Evolutionary conservation across 441 rosid genomes (phyloP), one percentile per base, ranked within the genome.

Genomic region (Populus hybrid): DNA sequence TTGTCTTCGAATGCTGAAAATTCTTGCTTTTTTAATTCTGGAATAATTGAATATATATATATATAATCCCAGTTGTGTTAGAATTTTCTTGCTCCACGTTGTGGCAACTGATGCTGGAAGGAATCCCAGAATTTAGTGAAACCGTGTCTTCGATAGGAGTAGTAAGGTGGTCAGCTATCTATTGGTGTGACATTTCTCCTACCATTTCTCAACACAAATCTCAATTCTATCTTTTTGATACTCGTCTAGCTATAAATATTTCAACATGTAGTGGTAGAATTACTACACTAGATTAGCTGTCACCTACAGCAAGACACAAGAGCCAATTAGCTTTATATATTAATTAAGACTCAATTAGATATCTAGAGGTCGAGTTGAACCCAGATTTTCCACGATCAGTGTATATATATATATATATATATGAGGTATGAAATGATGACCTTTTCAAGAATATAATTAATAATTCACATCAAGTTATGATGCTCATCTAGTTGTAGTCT

Each of bases 171-270:
- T 59, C 75, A 34, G 30, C 61, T 59, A 63, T 36, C 69, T 9
- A 10, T 57, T 7, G 73, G 74, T 73, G 69, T 68, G 77, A 78
- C 77, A 16, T 73, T 36, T 79, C 64, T 73, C 81, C 77, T 73
- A 73, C n/a, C 73, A 16, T 63, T 77, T 14, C 71, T 71, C 46
- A 59, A 76, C 8, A 18, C 23, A 42, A 53, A 67, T 28, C 34
- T 71, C 19, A 14, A 75, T 34, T n/a, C 4, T 63, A 64, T 9
- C 65, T n/a, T 50, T 72, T 68, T 21, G 28, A 24, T 28, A 9
- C 18, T 23, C 24, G 28, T 26, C 67, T 70, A 16, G 5, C 30
- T 28, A 28, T 28, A 11, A 19, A 53, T n/a, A 16, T 64, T 28
- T 32, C 36, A 50, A 50, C 59, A 14, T 50, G 59, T 50, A 21